A percentile compares a stretch with the other conserved stretches of the same genome.
Conservation (phyloP, 2,329 filamentous ascomycete species). For the Cordyceps farinosa region DNA sequence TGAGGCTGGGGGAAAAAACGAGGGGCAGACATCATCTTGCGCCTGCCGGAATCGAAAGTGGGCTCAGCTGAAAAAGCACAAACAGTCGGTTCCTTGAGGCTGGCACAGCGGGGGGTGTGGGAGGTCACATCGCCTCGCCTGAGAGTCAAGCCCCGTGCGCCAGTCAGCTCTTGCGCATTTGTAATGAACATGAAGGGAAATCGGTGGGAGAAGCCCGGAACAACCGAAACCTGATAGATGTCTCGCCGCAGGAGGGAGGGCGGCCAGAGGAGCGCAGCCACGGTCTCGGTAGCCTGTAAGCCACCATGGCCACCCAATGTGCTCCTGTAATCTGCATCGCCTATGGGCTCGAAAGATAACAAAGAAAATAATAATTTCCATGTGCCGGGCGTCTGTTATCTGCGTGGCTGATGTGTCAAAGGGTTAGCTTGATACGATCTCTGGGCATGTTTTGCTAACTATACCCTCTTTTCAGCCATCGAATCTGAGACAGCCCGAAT, state of each 20-base stretch:
- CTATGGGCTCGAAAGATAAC: background rate
- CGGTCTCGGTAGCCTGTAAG: background rate
- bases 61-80: background rate
- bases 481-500: background rate
- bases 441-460: background rate
- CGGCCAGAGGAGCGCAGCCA: background rate
- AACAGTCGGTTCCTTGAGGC: background rate
- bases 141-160: background rate
- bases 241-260: background rate
- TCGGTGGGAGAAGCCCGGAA: background rate
- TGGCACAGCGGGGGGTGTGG: background rate
- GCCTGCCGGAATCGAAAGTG: background rate
- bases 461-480: background rate
- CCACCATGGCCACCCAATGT: too few relatives aligned
- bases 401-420: background rate
- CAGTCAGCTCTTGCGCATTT: background rate
- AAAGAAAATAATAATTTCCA: background rate
- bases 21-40: background rate
- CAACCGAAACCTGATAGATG: background rate
- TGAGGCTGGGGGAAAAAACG: background rate
- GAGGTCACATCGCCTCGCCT: background rate
- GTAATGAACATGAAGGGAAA: background rate
- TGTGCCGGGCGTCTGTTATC: background rate
- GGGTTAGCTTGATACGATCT: background rate
- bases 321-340: background rate